Base-by-base conservation (phyloP, 495 filamentous ascomycete genomes). In the Parachaetomium inaequale region DNA sequence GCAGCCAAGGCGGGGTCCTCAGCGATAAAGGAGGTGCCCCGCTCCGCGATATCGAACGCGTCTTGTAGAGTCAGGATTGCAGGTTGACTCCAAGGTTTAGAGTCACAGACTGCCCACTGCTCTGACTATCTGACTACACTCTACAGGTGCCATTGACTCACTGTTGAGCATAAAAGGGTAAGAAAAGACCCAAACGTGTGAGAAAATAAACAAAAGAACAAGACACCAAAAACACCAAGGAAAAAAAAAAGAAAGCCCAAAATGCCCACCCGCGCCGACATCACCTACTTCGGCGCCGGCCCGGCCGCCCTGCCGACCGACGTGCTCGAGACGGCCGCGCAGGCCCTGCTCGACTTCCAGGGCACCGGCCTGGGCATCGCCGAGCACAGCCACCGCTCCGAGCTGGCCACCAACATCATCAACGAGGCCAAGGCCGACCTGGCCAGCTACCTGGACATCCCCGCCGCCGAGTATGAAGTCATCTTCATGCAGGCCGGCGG, bases 361-460 rank as follows among this genome's bases (percentile, higher is more conserved):
- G 80, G 85, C 72, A 89, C 84, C 59, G 92, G 93, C 47, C 77
- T 96, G 61, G 89, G 87, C 63, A 79, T 93, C 47, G 88, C 88
- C 62, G 92, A 96, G 73, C 90, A 95, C 74, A 93, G 88, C 23
- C 93, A 98, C 74, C 92, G 93, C 55, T 92, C 88, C n/a, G 76
- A 84, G 40, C 81, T 89, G 50, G 92, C 93, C 17, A 81, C 77
- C 56, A 81, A 85, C 25, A 88, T 92, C 66, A 79, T 91, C 68
- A 82, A 86, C 63, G 75, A 83, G 58, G 80, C 83, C 63, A 89
- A 89, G 66, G 80, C 81, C 36, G 82, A 85, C 68, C 79, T 91
- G n/a, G 78, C 80, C 25, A 75, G 73, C 15, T 88, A 90, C 65
- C 85, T 92, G 42, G 87, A 90, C 67, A 85, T 93, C 64, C 89